A percentile compares a stretch with the other conserved stretches of the same genome.
Conservation (phyloP, 768 basidiomycete genomes). For the Wakefieldia striispora region DNA sequence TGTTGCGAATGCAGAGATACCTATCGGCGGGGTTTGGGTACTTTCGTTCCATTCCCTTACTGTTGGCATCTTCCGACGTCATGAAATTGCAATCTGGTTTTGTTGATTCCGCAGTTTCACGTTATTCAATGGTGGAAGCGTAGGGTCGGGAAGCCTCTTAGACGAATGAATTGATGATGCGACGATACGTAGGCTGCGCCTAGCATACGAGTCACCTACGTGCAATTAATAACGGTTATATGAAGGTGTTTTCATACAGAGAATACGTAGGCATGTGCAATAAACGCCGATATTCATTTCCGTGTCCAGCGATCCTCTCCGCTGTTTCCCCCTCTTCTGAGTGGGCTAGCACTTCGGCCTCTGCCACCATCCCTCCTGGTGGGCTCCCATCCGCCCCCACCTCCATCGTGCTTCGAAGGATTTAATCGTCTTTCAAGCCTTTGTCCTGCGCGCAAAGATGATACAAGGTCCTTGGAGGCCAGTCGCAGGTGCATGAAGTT, state of each 20-base stretch:
- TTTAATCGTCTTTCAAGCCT: conserved; percentile 76
- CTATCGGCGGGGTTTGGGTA: background rate
- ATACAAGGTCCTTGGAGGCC: conserved; percentile 81
- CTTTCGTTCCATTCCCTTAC: background rate
- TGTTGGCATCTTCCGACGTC: background rate
- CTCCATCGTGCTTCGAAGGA: conserved; percentile 58
- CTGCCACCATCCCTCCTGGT: conserved; percentile 61
- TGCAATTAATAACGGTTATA: background rate
- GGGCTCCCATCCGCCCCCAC: conserved; percentile 86
- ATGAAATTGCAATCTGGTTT: background rate
- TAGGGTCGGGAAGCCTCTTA: too few species aligned
- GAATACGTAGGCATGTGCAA: background rate
- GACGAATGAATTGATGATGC: too few species aligned
- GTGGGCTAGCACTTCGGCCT: conserved; percentile 74
- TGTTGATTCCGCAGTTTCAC: too few species aligned
- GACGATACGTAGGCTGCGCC: background rate
- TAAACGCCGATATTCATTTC: conserved; percentile 35
- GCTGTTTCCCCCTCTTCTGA: conserved; percentile 54
- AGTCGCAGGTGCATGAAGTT: conserved; percentile 98
- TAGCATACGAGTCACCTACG: background rate
- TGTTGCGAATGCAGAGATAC: background rate
- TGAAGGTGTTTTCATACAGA: background rate
- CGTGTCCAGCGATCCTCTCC: conserved; percentile 82
- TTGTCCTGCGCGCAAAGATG: conserved; percentile 77
- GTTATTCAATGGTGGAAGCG: too few species aligned